Conservation (phyloP, 2,329 filamentous ascomycete genomes). For the Aureobasidium sp. region DNA sequence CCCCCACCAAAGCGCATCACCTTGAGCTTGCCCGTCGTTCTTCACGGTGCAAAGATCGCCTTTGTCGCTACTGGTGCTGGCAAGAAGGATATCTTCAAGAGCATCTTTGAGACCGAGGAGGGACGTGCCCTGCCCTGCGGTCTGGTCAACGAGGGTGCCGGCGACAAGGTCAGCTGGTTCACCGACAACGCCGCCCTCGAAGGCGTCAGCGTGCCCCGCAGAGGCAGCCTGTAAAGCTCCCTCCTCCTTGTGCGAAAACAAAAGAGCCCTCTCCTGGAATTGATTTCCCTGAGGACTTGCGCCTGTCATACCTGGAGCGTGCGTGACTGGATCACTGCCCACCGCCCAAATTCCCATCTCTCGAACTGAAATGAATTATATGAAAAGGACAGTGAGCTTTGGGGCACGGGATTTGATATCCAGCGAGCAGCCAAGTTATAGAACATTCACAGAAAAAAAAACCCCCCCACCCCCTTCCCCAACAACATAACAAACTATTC, state of each 20-base stretch:
- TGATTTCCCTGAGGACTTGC: background rate
- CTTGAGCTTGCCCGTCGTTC: constrained; percentile 82
- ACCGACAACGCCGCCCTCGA: constrained; percentile 79
- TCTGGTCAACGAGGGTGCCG: constrained; percentile 74
- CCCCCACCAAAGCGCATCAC: constrained; percentile 87
- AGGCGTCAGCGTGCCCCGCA: constrained; percentile 70
- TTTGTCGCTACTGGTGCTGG: constrained; percentile 85
- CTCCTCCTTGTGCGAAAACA: background rate
- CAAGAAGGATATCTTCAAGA: constrained; percentile 87
- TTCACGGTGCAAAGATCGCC: constrained; percentile 74
- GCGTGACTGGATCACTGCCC: background rate
- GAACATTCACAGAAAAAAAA: background rate
- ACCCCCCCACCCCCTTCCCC: background rate
- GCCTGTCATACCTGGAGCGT: background rate
- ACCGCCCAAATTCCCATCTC: background rate
- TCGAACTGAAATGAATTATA: background rate
- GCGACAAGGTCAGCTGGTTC: constrained; percentile 91
- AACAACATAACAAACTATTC: background rate
- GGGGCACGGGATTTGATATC: background rate
- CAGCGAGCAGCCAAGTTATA: background rate
- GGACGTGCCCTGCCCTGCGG: constrained; percentile 70
- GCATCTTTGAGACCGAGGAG: constrained; percentile 76
- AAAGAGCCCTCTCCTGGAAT: background rate
- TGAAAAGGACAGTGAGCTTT: background rate
- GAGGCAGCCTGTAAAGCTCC: constrained; percentile 48